These are phyloP conservation scores for Wallemia mellicola DNA, from an alignment of 1,284 basidiomycete species.

Conservation along the genomic window DNA sequence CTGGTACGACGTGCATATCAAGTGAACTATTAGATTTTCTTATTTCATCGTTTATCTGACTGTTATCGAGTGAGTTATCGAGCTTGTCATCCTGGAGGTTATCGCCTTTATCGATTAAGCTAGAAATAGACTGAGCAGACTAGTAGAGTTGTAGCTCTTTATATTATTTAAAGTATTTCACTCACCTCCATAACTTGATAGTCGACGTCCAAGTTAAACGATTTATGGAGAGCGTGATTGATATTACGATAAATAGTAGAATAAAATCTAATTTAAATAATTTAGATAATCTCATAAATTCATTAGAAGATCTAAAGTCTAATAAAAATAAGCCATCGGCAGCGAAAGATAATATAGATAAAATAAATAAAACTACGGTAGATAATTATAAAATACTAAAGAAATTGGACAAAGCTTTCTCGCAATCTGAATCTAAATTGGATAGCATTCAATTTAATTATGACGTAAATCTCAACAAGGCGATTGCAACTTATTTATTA, in stretches of 20 bases:
- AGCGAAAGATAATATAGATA: neutral
- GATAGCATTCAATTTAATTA: neutral
- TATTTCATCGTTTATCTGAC: no score
- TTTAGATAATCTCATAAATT: neutral
- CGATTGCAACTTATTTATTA: constrained; percentile 43
- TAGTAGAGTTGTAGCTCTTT: neutral
- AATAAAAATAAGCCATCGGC: neutral
- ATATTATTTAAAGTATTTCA: neutral
- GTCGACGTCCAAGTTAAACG: neutral
- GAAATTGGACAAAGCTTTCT: neutral
- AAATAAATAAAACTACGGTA: neutral
- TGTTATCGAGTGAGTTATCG: no score
- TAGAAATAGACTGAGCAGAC: neutral
- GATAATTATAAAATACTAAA: neutral
- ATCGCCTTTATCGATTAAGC: neutral
- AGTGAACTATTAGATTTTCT: no score
- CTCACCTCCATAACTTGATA: neutral
- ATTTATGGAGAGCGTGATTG: neutral
- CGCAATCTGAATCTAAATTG: neutral
- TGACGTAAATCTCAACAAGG: constrained; percentile 14
- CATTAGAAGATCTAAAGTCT: neutral
- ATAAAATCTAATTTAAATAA: neutral
- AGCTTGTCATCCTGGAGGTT: no score
- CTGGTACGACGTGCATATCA: neutral
- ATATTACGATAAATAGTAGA: neutral